Percentiles rank a stretch among this genome's conserved stretches.
Conservation (phyloP, 306 rosid species). For the Oxytropis ochrocephala region DNA sequence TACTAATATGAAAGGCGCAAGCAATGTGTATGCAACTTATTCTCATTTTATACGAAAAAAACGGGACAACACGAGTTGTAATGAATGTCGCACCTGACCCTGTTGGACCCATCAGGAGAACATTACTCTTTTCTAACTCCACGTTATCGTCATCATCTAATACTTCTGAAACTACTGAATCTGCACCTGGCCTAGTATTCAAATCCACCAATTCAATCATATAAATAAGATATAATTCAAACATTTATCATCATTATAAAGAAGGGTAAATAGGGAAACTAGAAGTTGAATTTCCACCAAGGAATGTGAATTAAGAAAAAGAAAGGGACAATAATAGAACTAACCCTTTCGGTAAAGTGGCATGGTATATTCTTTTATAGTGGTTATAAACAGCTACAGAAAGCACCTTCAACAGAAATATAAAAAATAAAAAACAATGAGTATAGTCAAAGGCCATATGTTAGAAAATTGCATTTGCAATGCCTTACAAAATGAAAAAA, state of each 20-base stretch:
- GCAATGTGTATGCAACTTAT: neutral
- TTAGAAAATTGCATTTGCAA: constrained; percentile 13
- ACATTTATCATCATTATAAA: neutral
- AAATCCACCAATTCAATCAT: constrained; percentile 32
- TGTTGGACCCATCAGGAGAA: constrained; percentile 96
- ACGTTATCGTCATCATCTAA: constrained; percentile 67
- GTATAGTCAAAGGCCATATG: neutral
- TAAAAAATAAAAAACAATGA: constrained; percentile 22
- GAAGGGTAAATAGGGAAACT: neutral
- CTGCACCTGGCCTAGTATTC: constrained; percentile 53
- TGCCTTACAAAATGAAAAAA: neutral
- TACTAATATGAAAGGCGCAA: neutral
- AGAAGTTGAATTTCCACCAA: neutral
- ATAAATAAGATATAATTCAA: neutral
- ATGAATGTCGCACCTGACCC: constrained; percentile 68
- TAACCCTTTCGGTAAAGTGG: constrained; percentile 72
- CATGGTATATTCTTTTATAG: constrained; percentile 82
- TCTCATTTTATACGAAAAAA: constrained; percentile 12
- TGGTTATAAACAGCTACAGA: constrained; percentile 98
- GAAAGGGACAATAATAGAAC: constrained; percentile 27
- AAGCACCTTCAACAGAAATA: constrained; percentile 67
- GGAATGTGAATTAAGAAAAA: neutral
- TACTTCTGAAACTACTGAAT: constrained; percentile 37
- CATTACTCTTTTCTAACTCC: constrained; percentile 96
- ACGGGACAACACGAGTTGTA: neutral